Conservation (phyloP, 306 rosid genomes). For the Cicer bijugum region DNA sequence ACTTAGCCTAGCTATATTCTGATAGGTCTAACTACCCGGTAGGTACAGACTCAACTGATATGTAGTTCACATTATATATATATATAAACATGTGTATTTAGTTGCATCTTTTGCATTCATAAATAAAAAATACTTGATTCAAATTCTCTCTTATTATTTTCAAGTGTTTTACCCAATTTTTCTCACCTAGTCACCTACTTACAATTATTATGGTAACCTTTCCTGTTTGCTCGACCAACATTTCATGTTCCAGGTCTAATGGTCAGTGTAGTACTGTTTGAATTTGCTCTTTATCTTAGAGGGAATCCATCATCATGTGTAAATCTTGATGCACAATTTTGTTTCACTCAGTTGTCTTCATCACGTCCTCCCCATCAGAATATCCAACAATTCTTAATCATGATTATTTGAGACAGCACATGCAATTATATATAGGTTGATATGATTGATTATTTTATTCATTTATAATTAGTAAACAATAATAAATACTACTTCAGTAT, state of each 20-base stretch:
- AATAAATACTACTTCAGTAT: slow-evolving; percentile 14
- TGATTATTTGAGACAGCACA: slow-evolving; percentile 5
- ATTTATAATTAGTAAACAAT: slow-evolving; percentile 18
- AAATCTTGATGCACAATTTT: slow-evolving; percentile 11
- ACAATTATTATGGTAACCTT: not conserved
- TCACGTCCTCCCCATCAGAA: slow-evolving; percentile 27
- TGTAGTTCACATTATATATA: not conserved
- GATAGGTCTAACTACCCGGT: not conserved
- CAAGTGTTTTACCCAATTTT: not conserved
- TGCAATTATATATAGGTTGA: too few species aligned
- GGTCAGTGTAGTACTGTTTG: not conserved
- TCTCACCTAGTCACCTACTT: not conserved
- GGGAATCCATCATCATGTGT: slow-evolving; percentile 8
- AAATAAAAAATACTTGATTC: not conserved
- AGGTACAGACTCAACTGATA: not conserved
- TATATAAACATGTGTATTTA: not conserved
- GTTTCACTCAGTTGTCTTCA: slow-evolving; percentile 22
- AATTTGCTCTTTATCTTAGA: slow-evolving; percentile 21
- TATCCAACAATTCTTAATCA: not conserved
- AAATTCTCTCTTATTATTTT: slow-evolving; percentile 8
- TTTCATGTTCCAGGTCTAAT: too few species aligned
- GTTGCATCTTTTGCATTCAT: not conserved
- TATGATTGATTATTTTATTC: slow-evolving; percentile 10
- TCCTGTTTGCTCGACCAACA: not conserved
- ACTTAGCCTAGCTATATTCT: slow-evolving; percentile 1